These are phyloP conservation scores for Talaromyces funiculosus DNA, from an alignment of 2,329 filamentous ascomycete species.

Conservation along the genomic window DNA sequence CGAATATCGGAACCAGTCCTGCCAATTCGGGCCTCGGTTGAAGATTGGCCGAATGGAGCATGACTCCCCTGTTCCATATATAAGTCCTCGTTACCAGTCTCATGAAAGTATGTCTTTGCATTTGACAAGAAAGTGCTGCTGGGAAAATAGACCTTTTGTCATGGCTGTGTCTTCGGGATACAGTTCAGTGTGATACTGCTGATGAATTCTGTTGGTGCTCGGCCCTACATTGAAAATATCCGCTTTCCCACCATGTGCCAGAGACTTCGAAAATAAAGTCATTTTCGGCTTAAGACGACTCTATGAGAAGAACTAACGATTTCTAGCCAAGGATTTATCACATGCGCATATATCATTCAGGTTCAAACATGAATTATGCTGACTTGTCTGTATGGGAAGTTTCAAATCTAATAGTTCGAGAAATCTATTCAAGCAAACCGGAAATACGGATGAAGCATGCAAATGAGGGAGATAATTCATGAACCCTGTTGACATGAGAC, in stretches of 20 bases:
- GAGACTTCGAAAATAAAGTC: neutral
- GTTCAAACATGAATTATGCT: neutral
- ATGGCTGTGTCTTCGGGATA: neutral
- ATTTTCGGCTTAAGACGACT: neutral
- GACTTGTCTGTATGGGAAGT: neutral
- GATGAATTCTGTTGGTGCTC: neutral
- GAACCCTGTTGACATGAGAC: constrained; percentile 5
- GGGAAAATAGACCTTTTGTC: neutral
- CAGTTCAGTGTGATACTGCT: neutral
- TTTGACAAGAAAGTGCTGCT: no score
- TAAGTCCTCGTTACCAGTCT: neutral
- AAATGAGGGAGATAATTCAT: neutral
- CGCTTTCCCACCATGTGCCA: neutral
- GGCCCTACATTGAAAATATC: neutral
- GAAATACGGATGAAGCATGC: neutral
- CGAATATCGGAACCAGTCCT: neutral
- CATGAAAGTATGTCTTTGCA: neutral
- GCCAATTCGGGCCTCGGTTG: neutral
- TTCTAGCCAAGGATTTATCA: neutral
- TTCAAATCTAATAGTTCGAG: neutral
- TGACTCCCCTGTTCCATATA: neutral
- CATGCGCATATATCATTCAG: neutral
- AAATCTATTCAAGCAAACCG: neutral
- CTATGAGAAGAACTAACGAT: neutral
- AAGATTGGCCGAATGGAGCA: neutral